Evolutionary conservation across 2,329 filamentous ascomycete genomes (phyloP).

Genomic region (Clonostachys byssicola): DNA sequence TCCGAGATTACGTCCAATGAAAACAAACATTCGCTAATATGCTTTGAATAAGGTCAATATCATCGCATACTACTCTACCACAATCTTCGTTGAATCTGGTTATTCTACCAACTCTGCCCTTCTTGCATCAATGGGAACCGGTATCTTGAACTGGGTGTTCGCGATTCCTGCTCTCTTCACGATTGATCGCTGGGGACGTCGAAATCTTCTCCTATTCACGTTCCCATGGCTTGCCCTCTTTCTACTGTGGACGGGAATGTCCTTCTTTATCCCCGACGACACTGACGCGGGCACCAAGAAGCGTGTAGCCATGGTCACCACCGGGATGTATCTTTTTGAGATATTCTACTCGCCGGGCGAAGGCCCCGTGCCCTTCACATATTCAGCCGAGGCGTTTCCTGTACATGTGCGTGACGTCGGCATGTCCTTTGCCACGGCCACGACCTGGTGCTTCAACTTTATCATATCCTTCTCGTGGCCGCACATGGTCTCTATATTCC

Average conservation of each 20-base stretch:
- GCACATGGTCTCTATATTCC: constrained; percentile 10
- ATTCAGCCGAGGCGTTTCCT: constrained; percentile 55
- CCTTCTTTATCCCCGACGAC: constrained; percentile 31
- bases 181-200: constrained; percentile 53
- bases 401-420: constrained; percentile 51
- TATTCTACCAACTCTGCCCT: constrained; percentile 37
- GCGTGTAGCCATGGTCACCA: constrained; percentile 23
- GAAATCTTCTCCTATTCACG: constrained; percentile 50
- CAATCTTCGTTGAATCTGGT: constrained; percentile 31
- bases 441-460: constrained; percentile 34
- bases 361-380: constrained; percentile 55
- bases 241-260: constrained; percentile 47
- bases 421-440: constrained; percentile 41
- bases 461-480: constrained; percentile 28
- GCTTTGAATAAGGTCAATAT: constrained; percentile 35
- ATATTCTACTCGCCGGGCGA: constrained; percentile 43
- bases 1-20: too few relatives aligned
- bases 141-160: constrained; percentile 53
- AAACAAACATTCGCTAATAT: too few relatives aligned
- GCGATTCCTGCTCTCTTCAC: constrained; percentile 54
- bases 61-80: constrained; percentile 51
- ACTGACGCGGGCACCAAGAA: constrained; percentile 3
- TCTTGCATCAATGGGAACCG: constrained; percentile 51
- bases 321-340: constrained; percentile 32
- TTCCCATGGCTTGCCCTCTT: constrained; percentile 55